Percentiles rank a stretch among this genome's conserved stretches.
Conservation (phyloP, 306 rosid genomes). For the Prunus mongolica region DNA sequence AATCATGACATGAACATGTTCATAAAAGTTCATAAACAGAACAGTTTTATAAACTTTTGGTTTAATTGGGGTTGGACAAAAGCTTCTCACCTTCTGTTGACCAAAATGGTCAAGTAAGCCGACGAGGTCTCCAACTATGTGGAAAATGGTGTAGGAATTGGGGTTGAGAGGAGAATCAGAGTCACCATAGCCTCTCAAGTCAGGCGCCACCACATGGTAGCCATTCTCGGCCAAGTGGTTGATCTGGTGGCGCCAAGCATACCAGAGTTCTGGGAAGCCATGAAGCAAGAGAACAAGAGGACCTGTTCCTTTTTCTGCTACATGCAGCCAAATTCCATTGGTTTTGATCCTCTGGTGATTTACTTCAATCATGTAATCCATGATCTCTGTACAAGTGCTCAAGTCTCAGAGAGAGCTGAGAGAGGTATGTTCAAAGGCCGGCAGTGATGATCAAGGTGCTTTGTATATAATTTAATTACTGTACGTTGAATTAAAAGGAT, state of each 20-base stretch:
- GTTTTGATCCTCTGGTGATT: constrained; percentile 63
- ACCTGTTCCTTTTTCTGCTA: constrained; percentile 66
- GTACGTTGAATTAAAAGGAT: neutral
- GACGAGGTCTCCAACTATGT: constrained; percentile 52
- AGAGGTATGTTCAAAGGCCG: neutral
- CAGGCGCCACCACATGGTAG: constrained; percentile 69
- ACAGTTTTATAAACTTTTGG: neutral
- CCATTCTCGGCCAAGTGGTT: constrained; percentile 45
- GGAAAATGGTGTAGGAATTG: constrained; percentile 39
- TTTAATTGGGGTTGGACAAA: neutral
- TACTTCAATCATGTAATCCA: constrained; percentile 31
- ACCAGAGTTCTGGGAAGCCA: constrained; percentile 68
- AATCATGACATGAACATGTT: neutral
- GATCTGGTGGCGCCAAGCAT: constrained; percentile 59
- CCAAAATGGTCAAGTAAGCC: constrained; percentile 64
- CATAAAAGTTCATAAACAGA: neutral
- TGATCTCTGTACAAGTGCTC: neutral
- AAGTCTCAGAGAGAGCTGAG: neutral
- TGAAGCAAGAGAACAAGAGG: constrained; percentile 67
- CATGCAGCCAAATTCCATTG: constrained; percentile 54
- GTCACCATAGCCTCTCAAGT: constrained; percentile 70
- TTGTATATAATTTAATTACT: neutral
- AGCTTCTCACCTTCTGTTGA: constrained; percentile 43
- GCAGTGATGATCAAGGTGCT: neutral
- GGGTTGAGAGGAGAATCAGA: constrained; percentile 54